A percentile compares a stretch with the other conserved stretches of the same genome.
These are phyloP conservation scores for Xeromyces bisporus DNA, from an alignment of 495 filamentous ascomycete genomes.

Conservation along the genomic window DNA sequence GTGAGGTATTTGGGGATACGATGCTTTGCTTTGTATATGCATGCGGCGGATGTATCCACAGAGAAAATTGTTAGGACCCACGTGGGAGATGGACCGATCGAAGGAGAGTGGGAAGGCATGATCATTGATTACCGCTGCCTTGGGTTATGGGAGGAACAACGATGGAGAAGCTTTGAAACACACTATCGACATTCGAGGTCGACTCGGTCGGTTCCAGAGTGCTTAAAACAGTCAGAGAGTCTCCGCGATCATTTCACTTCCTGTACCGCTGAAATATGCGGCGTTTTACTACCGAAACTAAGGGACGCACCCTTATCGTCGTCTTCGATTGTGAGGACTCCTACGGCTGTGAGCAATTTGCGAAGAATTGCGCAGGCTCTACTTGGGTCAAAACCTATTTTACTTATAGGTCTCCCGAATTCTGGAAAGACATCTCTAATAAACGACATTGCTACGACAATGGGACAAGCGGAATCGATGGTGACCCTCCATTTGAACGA, in stretches of 20 bases:
- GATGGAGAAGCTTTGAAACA: slow-evolving; percentile 20
- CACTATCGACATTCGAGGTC: slow-evolving; percentile 9
- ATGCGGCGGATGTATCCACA: slow-evolving; percentile 61
- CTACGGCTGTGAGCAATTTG: slow-evolving; percentile 54
- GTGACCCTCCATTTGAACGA: slow-evolving; percentile 91
- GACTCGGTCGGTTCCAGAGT: slow-evolving; percentile 9
- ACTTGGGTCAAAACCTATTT: slow-evolving; percentile 45
- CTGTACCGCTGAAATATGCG: slow-evolving; percentile 37
- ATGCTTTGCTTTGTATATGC: slow-evolving; percentile 59
- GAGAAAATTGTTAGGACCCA: slow-evolving; percentile 51
- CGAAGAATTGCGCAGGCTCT: slow-evolving; percentile 47
- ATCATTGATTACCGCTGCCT: slow-evolving; percentile 73
- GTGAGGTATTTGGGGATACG: slow-evolving; percentile 70
- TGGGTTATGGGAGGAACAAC: slow-evolving; percentile 56
- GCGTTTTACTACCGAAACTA: slow-evolving; percentile 50
- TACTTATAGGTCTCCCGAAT: slow-evolving; percentile 70
- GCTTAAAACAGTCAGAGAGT: slow-evolving; percentile 15
- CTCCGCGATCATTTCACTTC: slow-evolving; percentile 29
- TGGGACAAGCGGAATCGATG: slow-evolving; percentile 58
- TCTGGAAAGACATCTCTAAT: slow-evolving; percentile 79
- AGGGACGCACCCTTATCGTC: slow-evolving; percentile 24
- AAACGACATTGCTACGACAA: slow-evolving; percentile 61
- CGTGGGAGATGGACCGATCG: slow-evolving; percentile 40
- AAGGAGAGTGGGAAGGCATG: slow-evolving; percentile 59
- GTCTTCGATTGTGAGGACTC: slow-evolving; percentile 50